Evolutionary conservation across 768 basidiomycete species (phyloP).

Genomic region (Suillus clintonianus): DNA sequence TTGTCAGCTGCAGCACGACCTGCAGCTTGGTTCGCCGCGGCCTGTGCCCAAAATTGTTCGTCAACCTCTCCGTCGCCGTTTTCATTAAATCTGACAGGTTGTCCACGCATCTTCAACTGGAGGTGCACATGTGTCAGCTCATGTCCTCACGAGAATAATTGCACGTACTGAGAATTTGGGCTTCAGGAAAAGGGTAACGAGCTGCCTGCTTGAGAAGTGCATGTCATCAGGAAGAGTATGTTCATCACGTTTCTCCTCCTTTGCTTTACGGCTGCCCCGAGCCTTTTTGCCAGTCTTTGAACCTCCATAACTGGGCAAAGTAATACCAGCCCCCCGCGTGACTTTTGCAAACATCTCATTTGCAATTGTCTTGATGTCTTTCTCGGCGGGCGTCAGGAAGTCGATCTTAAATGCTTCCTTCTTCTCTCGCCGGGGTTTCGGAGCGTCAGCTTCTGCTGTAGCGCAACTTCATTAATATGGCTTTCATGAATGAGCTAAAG

Average conservation of each 20-base stretch:
- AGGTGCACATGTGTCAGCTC: slow-evolving; percentile 8
- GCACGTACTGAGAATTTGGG: slow-evolving; percentile 86
- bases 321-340: slow-evolving; percentile 69
- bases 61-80: slow-evolving; percentile 87
- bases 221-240: slow-evolving; percentile 93
- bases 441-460: slow-evolving; percentile 47
- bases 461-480: slow-evolving; percentile 28
- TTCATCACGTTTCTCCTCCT: slow-evolving; percentile 66
- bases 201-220: slow-evolving; percentile 91
- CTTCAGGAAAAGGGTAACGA: slow-evolving; percentile 92
- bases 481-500: neutral
- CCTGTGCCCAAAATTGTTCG: slow-evolving; percentile 96
- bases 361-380: slow-evolving; percentile 57
- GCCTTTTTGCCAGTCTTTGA: slow-evolving; percentile 31
- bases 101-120: slow-evolving; percentile 89
- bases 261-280: slow-evolving; percentile 47
- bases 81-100: slow-evolving; percentile 53
- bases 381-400: slow-evolving; percentile 63
- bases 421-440: slow-evolving; percentile 62
- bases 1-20: slow-evolving; percentile 51
- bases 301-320: slow-evolving; percentile 55
- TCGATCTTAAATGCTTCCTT: slow-evolving; percentile 86
- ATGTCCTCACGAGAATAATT: slow-evolving; percentile 3
- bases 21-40: slow-evolving; percentile 81
- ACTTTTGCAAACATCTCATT: slow-evolving; percentile 81